A percentile compares a stretch with the other conserved stretches of the same genome.
These are phyloP conservation scores for Neocatenulostroma microsporum DNA, from an alignment of 2,329 filamentous ascomycete genomes.

Conservation along the genomic window DNA sequence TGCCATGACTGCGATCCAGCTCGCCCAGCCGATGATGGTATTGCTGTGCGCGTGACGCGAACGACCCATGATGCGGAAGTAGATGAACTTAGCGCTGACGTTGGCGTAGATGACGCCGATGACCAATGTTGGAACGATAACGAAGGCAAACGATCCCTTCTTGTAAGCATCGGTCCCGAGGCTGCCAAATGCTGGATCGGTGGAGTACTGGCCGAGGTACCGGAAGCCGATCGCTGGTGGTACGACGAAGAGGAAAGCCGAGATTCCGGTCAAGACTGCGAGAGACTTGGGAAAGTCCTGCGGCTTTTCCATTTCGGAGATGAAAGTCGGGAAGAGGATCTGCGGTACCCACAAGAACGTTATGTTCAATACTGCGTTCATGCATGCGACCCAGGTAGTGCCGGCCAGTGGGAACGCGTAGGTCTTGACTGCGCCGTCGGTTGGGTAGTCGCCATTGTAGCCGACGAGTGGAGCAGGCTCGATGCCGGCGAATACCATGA, in stretches of 20 bases:
- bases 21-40: slow-evolving; percentile 42
- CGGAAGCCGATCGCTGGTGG: slow-evolving; percentile 44
- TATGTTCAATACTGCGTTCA: slow-evolving; percentile 43
- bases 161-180: slow-evolving; percentile 40
- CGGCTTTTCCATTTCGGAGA: slow-evolving; percentile 44
- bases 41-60: slow-evolving; percentile 42
- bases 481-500: slow-evolving; percentile 43
- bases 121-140: slow-evolving; percentile 44
- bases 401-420: slow-evolving; percentile 43
- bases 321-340: slow-evolving; percentile 47
- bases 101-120: slow-evolving; percentile 47
- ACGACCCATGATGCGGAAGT: slow-evolving; percentile 36
- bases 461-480: slow-evolving; percentile 39
- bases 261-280: slow-evolving; percentile 39
- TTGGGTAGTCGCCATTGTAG: slow-evolving; percentile 41
- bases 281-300: slow-evolving; percentile 47
- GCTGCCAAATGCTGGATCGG: slow-evolving; percentile 44
- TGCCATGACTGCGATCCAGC: slow-evolving; percentile 37
- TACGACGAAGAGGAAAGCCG: slow-evolving; percentile 43
- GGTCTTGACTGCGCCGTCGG: slow-evolving; percentile 37
- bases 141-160: slow-evolving; percentile 44
- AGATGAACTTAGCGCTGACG: slow-evolving; percentile 43
- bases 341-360: slow-evolving; percentile 43
- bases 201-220: slow-evolving; percentile 44
- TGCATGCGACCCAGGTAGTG: slow-evolving; percentile 41